These are phyloP conservation scores for Stemphylium lycopersici DNA, from an alignment of 2,329 filamentous ascomycete genomes.

Conservation along the genomic window DNA sequence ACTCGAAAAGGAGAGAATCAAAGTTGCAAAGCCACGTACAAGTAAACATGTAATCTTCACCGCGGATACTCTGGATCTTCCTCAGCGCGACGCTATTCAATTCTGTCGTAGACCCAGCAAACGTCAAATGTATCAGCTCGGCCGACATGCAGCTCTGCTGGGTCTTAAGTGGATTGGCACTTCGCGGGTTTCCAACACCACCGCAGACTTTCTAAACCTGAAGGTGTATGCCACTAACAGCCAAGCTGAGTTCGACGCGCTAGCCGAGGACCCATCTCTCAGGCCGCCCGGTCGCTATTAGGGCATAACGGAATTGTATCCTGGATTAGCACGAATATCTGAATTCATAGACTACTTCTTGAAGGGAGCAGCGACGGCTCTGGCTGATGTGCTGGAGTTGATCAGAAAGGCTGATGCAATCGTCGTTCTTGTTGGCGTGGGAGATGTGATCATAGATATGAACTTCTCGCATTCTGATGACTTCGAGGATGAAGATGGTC, in stretches of 20 bases:
- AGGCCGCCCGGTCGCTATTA: neutral
- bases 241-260: neutral
- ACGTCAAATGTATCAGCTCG: neutral
- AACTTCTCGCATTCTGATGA: neutral
- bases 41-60: neutral
- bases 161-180: neutral
- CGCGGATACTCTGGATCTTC: neutral
- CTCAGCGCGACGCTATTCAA: neutral
- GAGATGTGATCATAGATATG: neutral
- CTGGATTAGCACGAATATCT: neutral
- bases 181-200: neutral
- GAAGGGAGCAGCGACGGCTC: neutral
- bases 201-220: neutral
- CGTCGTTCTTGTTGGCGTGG: neutral
- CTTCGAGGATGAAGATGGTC: neutral
- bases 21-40: neutral
- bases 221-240: neutral
- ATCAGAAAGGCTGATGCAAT: neutral
- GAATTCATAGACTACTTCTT: neutral
- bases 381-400: neutral
- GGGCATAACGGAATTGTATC: neutral
- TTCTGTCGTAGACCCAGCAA: neutral
- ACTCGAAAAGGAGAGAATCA: neutral
- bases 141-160: neutral
- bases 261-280: neutral